phyloP scores from a whole-genome alignment of 441 rosid species.

The Sinapis alba region DNA sequence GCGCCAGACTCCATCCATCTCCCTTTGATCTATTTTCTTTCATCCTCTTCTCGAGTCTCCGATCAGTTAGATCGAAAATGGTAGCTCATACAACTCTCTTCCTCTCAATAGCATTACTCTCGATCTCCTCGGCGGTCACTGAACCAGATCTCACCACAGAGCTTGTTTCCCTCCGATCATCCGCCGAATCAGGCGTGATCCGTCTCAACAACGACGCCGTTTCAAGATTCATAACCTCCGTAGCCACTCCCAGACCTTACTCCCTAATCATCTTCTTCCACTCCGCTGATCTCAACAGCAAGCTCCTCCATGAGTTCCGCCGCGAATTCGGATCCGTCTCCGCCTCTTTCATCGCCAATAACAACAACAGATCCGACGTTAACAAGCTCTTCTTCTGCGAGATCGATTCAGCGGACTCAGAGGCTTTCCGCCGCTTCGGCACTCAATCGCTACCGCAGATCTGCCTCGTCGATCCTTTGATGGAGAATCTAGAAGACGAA shows the following conservation, averaged over 20 bases:
- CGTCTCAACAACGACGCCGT: slow-evolving; percentile 55
- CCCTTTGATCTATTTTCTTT: not conserved
- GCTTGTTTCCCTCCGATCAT: slow-evolving; percentile 54
- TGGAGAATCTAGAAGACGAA: slow-evolving; percentile 51
- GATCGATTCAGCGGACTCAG: slow-evolving; percentile 62
- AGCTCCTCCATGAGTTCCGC: slow-evolving; percentile 50
- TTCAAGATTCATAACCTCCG: slow-evolving; percentile 67
- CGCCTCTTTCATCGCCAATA: slow-evolving; percentile 66
- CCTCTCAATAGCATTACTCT: not conserved
- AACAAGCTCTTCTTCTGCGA: slow-evolving; percentile 78
- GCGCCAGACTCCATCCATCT: slow-evolving; percentile 1
- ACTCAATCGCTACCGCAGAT: slow-evolving; percentile 69
- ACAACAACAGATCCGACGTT: slow-evolving; percentile 39
- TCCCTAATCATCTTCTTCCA: slow-evolving; percentile 75
- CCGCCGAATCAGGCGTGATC: slow-evolving; percentile 60
- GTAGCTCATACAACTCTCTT: not conserved
- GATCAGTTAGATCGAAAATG: slow-evolving; percentile 29
- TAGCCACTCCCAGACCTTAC: slow-evolving; percentile 63
- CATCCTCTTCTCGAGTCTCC: not conserved
- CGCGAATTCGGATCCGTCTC: slow-evolving; percentile 62
- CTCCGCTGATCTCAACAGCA: slow-evolving; percentile 59
- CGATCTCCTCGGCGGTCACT: not conserved
- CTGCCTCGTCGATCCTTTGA: slow-evolving; percentile 58
- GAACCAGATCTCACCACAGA: slow-evolving; percentile 41
- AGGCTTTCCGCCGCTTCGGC: slow-evolving; percentile 53